Base-by-base conservation (phyloP, 2,329 filamentous ascomycete species). In the Lecanicillium sp. region DNA sequence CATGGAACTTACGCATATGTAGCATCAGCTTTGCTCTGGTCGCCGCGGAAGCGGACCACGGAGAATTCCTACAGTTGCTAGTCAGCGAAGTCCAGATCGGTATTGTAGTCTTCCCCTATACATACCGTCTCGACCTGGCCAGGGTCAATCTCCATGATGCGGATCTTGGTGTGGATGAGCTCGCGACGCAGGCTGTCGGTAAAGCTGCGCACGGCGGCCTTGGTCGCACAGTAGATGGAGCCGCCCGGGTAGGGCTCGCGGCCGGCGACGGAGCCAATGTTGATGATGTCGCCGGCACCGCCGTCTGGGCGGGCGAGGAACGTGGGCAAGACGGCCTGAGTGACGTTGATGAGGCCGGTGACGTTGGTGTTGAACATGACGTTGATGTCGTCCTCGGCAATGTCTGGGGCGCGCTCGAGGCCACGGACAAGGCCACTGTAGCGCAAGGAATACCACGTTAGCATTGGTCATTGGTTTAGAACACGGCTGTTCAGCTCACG, bases 321-420 rank as follows among this genome's bases (percentile, higher is more conserved):
- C 63, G 90, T 83, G 44, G 87, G 82, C 15, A 97, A 68, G 35
- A 96, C 75, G 38, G 87, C 87, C 73, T 98, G 93, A 1, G 93
- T 97, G 86, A 97, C 88, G 73, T 91, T 87, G 72, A 98, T 93
- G 27, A 98, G 75, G 23, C 93, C 93, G 2, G 86, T 93, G 44
- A 97, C 90, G 65, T 98, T 98, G 50, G 93, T 97, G 39, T 79
- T 71, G 63, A 96, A 88, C 90, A 97, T 96, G 64, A 83, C 61
- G 58, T 86, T 76, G 58, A 96, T 86, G 69, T 98, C 91, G 50
- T 84, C 83, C 59, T 87, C 77, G 14, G 75, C 77, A 62, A 98
- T 96, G 33, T 87, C 79, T 15, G 90, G 90, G 1, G 90, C 89
- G 62, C 86, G 82, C 42, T 87, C 91, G 11, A 95, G 80, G 54